phyloP scores from a whole-genome alignment of 1,139 yeast genomes.

The Lizanozyma gosingica region DNA sequence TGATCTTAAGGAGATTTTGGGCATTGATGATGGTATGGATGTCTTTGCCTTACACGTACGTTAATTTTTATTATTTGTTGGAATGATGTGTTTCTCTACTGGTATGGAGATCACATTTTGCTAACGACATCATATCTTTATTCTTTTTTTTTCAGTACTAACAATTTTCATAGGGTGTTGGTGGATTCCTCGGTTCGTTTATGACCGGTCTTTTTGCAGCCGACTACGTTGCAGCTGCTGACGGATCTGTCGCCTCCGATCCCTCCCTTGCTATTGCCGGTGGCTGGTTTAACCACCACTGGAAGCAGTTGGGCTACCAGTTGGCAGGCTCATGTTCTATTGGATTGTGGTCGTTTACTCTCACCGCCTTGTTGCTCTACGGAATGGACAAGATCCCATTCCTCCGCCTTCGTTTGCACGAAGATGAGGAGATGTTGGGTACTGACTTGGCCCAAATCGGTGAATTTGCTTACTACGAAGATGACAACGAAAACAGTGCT shows the following conservation, averaged over 20 bases:
- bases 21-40: slow-evolving; percentile 92
- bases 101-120: too few species aligned
- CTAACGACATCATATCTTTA: too few species aligned
- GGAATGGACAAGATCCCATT: slow-evolving; percentile 75
- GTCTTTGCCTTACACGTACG: slow-evolving; percentile 88
- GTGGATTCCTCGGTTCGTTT: slow-evolving; percentile 79
- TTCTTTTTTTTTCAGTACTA: too few species aligned
- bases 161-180: too few species aligned
- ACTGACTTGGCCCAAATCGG: slow-evolving; percentile 86
- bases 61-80: too few species aligned
- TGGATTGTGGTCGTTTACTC: slow-evolving; percentile 70
- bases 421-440: slow-evolving; percentile 86
- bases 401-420: slow-evolving; percentile 74
- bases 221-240: slow-evolving; percentile 78
- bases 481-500: slow-evolving; percentile 30
- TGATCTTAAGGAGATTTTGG: slow-evolving; percentile 62
- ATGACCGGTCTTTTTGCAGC: slow-evolving; percentile 92
- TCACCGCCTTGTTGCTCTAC: slow-evolving; percentile 64
- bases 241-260: slow-evolving; percentile 48
- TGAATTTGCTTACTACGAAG: slow-evolving; percentile 68
- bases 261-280: slow-evolving; percentile 50
- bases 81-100: too few species aligned
- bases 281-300: slow-evolving; percentile 94
- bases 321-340: slow-evolving; percentile 75
- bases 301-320: slow-evolving; percentile 85